A percentile compares a stretch with the other conserved stretches of the same genome.
These are phyloP conservation scores for Boletellus ananiceps DNA, from an alignment of 768 basidiomycete genomes.

Conservation along the genomic window DNA sequence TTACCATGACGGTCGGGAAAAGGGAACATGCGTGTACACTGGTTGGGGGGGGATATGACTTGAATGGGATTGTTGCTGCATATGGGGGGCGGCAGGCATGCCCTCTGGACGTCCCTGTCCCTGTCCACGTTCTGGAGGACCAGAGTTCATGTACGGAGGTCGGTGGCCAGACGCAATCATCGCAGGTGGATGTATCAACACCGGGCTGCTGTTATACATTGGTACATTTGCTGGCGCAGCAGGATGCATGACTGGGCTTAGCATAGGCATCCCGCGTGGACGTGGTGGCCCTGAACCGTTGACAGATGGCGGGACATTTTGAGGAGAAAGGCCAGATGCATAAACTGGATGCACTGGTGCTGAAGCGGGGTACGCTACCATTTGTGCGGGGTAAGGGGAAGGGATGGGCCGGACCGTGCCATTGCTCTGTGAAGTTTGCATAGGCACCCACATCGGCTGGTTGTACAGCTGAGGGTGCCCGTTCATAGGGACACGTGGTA, in stretches of 20 bases:
- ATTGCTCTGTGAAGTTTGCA: conserved; percentile 42
- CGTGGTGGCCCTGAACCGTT: conserved; percentile 34
- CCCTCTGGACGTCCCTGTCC: conserved; percentile 39
- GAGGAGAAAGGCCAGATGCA: conserved; percentile 36
- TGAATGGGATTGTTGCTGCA: conserved; percentile 35
- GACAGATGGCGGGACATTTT: conserved; percentile 30
- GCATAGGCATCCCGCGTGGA: conserved; percentile 52
- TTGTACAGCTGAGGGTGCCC: conserved; percentile 58
- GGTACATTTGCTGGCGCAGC: conserved; percentile 39
- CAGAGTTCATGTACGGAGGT: conserved; percentile 42
- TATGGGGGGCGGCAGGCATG: conserved; percentile 36
- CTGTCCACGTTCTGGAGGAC: conserved; percentile 47
- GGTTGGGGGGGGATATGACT: conserved; percentile 27
- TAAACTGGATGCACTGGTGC: conserved; percentile 47
- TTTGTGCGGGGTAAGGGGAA: conserved; percentile 60
- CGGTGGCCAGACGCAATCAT: conserved; percentile 33
- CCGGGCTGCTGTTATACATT: conserved; percentile 68
- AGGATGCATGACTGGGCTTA: conserved; percentile 71
- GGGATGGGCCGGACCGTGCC: conserved; percentile 50
- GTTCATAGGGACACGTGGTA: conserved; percentile 60
- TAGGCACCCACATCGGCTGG: conserved; percentile 63
- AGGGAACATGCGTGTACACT: conserved; percentile 27
- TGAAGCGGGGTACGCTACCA: conserved; percentile 63
- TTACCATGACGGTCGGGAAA: conserved; percentile 31
- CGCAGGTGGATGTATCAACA: conserved; percentile 53